Evolutionary conservation across 1,284 basidiomycete species (phyloP), one percentile per base, ranked within the genome.

Genomic region (Ceratobasidium sp.): DNA sequence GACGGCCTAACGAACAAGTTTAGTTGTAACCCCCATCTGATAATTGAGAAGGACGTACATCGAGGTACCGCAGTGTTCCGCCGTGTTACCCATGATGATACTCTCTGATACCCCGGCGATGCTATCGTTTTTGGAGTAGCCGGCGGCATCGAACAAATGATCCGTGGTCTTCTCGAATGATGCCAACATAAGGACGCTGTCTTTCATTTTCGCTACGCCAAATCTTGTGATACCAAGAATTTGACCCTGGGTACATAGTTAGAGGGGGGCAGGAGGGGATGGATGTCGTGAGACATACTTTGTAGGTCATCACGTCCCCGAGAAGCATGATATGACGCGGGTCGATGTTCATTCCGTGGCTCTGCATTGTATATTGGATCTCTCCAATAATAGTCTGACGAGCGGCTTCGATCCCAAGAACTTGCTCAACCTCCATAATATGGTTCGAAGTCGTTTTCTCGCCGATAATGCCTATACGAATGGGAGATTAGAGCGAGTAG

Each of bases 201-300:
- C 98, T 85, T 99, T 99, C 96, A 99, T 99, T 85, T 99, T 99
- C 29, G 97, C 96, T n/a, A 99, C 97, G 82, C 98, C 98, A 84
- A 99, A 99, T 27, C 98, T 93, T 9, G 98, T 99, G 83, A 99
- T 99, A 73, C 98, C 98, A 72, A 99, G 86, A 6, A 99, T 96
- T 83, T 99, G 97, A 72, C 98, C 98, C 93, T 95, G 78, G n/a
- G 36, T 29, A 47, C n/a, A 41, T 36, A 44, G n/a, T 71, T 14
- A 9, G 59, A 11, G 59, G 60, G 29, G 14, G 29, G 27, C 8
- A 11, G 27, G 53, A 11, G 24, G 3, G 15, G 62, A 9, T 27
- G 31, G 22, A 11, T 9, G 54, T 4, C 19, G 27, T 29, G 53
- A 29, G 33, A 74, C 82, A 41, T 77, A 91, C 93, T 90, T 99